These are phyloP conservation scores for Cryphonectria japonica DNA, from an alignment of 2,329 filamentous ascomycete species.

Conservation along the genomic window DNA sequence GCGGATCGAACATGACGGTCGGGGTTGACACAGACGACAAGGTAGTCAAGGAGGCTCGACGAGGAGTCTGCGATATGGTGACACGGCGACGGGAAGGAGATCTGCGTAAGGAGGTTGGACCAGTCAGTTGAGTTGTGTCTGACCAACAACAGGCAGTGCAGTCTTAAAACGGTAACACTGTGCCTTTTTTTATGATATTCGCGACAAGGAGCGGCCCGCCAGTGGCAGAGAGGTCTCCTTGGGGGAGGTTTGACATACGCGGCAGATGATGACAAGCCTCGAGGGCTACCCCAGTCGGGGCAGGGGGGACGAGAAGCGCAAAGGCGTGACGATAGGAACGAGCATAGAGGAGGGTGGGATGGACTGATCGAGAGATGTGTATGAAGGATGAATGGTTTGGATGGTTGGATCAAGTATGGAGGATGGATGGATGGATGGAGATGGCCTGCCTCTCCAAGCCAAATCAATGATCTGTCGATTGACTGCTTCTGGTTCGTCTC, in stretches of 20 bases:
- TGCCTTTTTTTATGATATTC: background rate
- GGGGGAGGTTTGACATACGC: background rate
- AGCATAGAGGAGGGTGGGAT: background rate
- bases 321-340: background rate
- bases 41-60: background rate
- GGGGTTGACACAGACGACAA: background rate
- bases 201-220: background rate
- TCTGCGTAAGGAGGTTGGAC: background rate
- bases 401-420: background rate
- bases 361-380: background rate
- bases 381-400: background rate
- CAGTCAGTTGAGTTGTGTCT: background rate
- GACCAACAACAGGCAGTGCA: background rate
- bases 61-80: background rate
- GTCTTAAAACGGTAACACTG: background rate
- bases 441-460: background rate
- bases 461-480: background rate
- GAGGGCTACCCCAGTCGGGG: background rate
- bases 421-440: background rate
- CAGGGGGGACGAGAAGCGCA: background rate
- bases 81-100: background rate
- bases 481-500: background rate
- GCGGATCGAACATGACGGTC: slow-evolving; percentile 13
- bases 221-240: background rate
- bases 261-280: background rate